A percentile compares a stretch with the other conserved stretches of the same genome.
Conservation (phyloP, 208 protist genomes). For the Leishmania major region DNA sequence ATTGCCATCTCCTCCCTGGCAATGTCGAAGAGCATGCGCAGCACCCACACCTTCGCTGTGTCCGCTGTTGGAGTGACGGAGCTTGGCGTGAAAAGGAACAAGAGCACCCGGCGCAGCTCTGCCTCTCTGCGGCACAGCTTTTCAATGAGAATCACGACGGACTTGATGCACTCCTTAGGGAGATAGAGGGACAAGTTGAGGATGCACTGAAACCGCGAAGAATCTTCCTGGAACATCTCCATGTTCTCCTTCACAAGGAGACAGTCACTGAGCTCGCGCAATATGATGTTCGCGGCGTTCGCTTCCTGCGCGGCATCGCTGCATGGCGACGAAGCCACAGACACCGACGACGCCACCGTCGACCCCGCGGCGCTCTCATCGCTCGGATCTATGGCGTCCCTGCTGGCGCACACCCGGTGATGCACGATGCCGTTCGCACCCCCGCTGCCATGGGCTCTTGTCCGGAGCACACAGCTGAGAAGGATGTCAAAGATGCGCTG, state of each 20-base stretch:
- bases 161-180: conserved; percentile 74
- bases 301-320: conserved; percentile 14
- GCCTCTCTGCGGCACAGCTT: conserved; percentile 76
- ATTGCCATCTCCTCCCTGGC: conserved; percentile 64
- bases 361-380: conserved; percentile 12
- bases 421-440: conserved; percentile 4
- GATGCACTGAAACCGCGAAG: conserved; percentile 59
- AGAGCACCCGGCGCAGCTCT: conserved; percentile 67
- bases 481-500: conserved; percentile 71
- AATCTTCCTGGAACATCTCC: conserved; percentile 57
- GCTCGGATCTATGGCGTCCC: neutral
- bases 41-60: conserved; percentile 68
- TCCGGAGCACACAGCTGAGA: conserved; percentile 54
- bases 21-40: conserved; percentile 92
- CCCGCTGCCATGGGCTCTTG: conserved; percentile 10
- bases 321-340: neutral
- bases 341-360: neutral
- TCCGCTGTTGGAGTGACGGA: conserved; percentile 35
- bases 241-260: conserved; percentile 70
- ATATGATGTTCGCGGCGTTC: conserved; percentile 55
- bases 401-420: neutral
- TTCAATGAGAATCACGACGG: conserved; percentile 80
- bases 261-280: conserved; percentile 86
- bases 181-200: conserved; percentile 55
- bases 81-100: conserved; percentile 61